Evolutionary conservation across 805 yeast genomes (phyloP), one percentile per base, ranked within the genome.

Genomic region (Lachancea fermentati): DNA sequence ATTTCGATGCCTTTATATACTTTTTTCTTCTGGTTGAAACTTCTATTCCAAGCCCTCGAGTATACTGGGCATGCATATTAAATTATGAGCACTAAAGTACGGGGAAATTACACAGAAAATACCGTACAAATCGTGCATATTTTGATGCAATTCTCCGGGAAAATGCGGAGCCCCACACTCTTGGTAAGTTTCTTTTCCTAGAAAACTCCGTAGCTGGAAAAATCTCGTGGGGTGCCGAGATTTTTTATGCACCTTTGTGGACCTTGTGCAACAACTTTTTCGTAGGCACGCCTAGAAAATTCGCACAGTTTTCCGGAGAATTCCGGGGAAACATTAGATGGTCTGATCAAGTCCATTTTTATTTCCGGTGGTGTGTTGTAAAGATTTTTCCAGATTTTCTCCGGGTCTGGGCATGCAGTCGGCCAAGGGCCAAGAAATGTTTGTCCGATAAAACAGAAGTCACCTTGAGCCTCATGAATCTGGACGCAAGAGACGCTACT

Each of bases 81-180:
- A 22, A 7, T 7, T 22, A 7, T 22, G 26, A 7, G 11, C 7
- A 6, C 31, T 8, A 29, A n/a, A 29, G 31, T 29, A 11, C 15
- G 31, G 31, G 15, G 31, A n/a, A 29, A 29, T 24, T 29, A n/a
- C 31, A 6, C 31, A 29, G 31, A 29, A 29, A 29, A 12, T 6
- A 6, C 8, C 15, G 31, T 29, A 29, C 15, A 13, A 13, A 11
- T 8, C 31, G 7, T 29, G 31, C 31, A 13, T 29, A 12, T 8
- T 13, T 29, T 29, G 15, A n/a, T 7, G 15, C 31, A 29, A 12
- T 29, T 29, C 15, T 29, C 31, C 31, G 31, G 15, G 31, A 29
- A 13, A 29, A 29, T 13, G 31, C 31, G 31, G 31, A 29, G 31
- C 31, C 31, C 31, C 31, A 29, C 31, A 29, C n/a, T 12, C n/a